Evolutionary conservation across 371 early-diverging fungal species (phyloP).

Genomic region (Phascolomyces articulosus): DNA sequence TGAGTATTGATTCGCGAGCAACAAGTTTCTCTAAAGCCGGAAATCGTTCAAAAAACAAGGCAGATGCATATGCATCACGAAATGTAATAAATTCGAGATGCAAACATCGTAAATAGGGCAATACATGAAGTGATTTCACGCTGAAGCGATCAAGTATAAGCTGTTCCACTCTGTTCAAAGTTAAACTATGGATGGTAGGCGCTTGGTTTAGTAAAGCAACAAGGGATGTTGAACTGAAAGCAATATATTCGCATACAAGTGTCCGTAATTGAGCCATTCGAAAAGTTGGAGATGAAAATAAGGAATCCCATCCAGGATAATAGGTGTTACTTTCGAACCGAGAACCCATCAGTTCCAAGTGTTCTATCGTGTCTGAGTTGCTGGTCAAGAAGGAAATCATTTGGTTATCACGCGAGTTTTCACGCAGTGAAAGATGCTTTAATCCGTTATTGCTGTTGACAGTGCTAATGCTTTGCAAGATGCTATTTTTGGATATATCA

Average conservation of each 20-base stretch:
- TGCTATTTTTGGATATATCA: neutral
- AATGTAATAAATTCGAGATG: neutral
- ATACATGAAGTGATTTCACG: neutral
- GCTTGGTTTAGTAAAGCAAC: neutral
- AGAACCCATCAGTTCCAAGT: neutral
- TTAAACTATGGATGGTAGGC: neutral
- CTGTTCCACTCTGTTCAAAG: neutral
- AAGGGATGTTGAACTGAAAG: neutral
- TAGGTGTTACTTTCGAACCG: neutral
- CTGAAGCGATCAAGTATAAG: neutral
- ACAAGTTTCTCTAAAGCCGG: neutral
- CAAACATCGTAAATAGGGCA: neutral
- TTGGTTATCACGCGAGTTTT: neutral
- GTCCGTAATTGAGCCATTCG: neutral
- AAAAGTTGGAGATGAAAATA: neutral
- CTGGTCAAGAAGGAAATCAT: neutral
- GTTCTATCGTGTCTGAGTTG: neutral
- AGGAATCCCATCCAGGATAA: neutral
- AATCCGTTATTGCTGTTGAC: neutral
- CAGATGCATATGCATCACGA: neutral
- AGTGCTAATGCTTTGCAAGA: neutral
- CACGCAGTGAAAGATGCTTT: neutral
- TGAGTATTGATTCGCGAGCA: neutral
- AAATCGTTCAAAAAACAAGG: neutral
- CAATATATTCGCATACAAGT: neutral